Base-by-base conservation (phyloP, 495 filamentous ascomycete species). In the Rhizodiscina lignyota region DNA sequence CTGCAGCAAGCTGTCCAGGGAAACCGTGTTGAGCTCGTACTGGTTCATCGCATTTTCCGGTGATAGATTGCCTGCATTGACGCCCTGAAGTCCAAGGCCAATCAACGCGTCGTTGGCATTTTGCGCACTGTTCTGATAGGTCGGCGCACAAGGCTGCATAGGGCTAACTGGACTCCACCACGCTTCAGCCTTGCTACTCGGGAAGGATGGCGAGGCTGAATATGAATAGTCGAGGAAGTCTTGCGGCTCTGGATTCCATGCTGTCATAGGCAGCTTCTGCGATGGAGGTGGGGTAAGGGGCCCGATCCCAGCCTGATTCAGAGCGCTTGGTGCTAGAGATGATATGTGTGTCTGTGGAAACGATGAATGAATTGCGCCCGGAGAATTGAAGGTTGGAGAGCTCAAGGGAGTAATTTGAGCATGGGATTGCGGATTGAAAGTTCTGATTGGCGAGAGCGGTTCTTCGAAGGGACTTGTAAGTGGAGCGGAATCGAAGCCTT, bases 211-310 rank as follows among this genome's bases (percentile, higher is more conserved):
- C 35, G 48, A 51, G 45, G 38, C 40, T 46, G 48, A 34, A 30
- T 46, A 46, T 10, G 31, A 4, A 27, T 43, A 45, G n/a, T 49
- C 42, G 10, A 49, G 32, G 27, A 10, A 38, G 28, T 34, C 18
- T 19, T 32, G 30, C 12, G 45, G 32, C 10, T 43, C 45, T 23
- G 39, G 23, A 26, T 37, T 41, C 48, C 48, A 51, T 32, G 48
- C 18, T n/a, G 38, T 17, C 16, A 39, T 38, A 20, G 27, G 13
- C 11, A 46, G 32, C 12, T 30, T 30, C 21, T 37, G 17, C 5
- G 45, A 27, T 30, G 36, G 23, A 8, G 45, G 45, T 35, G 42
- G 48, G 32, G 48, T 51, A 21, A 49, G 45, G 35, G 46, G 43
- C 40, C 44, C 44, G 42, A 40, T 43, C 16, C 44, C 43, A 47